These are phyloP conservation scores for Teunomyces kruisii DNA, from an alignment of 805 yeast species.

Conservation along the genomic window DNA sequence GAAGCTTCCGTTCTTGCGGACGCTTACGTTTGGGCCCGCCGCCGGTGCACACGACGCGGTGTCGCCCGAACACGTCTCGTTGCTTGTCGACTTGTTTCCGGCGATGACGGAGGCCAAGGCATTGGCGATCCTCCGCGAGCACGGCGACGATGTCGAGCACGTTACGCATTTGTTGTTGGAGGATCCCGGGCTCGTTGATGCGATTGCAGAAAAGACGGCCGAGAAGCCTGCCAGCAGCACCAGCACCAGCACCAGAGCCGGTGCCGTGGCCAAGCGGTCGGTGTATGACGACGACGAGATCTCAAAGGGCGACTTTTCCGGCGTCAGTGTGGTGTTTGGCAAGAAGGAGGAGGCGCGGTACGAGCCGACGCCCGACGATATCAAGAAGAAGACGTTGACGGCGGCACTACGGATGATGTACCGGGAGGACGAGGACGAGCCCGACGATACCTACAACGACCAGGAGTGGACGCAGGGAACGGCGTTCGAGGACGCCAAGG, in stretches of 20 bases:
- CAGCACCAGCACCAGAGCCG: too few relatives aligned
- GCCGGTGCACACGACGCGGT: constrained; percentile 4
- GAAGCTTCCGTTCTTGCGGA: constrained; percentile 48
- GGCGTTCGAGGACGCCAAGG: constrained; percentile 13
- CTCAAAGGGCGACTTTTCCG: constrained; percentile 25
- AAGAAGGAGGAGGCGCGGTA: constrained; percentile 21
- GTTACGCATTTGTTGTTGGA: constrained; percentile 64
- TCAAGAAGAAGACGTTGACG: constrained; percentile 56
- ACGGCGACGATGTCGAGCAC: constrained; percentile 53
- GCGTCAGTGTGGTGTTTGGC: constrained; percentile 29
- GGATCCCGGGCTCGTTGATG: constrained; percentile 40
- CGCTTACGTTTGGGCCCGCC: not conserved
- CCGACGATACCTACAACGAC: constrained; percentile 74
- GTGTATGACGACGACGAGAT: constrained; percentile 30
- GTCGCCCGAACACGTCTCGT: constrained; percentile 33
- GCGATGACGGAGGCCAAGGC: constrained; percentile 50
- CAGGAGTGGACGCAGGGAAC: constrained; percentile 42
- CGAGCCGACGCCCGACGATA: constrained; percentile 28
- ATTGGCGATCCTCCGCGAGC: constrained; percentile 45
- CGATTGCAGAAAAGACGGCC: not conserved
- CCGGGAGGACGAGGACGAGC: constrained; percentile 80
- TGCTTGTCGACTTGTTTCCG: constrained; percentile 66
- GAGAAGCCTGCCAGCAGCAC: too few relatives aligned
- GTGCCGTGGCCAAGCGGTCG: constrained; percentile 14
- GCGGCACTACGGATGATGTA: constrained; percentile 64